A percentile compares a stretch with the other conserved stretches of the same genome.
Evolutionary conservation across 2,329 filamentous ascomycete species (phyloP).

Genomic region (Hawksworthiomyces lignivorus): DNA sequence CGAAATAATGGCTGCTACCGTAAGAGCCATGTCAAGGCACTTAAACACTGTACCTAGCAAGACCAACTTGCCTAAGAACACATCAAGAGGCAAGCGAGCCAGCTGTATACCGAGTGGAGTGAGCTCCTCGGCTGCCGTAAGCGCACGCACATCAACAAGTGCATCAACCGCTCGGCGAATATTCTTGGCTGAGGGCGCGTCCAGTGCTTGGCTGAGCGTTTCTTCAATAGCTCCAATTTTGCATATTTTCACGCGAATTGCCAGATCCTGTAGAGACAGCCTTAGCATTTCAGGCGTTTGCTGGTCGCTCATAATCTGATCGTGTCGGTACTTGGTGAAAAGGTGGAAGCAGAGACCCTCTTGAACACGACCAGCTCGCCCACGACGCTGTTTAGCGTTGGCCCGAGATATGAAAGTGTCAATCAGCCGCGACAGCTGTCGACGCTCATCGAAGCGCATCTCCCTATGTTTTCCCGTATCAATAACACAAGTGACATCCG

Average conservation of each 20-base stretch:
- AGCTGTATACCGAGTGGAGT: constrained; percentile 82
- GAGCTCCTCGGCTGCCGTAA: constrained; percentile 73
- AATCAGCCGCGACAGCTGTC: constrained; percentile 82
- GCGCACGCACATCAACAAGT: constrained; percentile 82
- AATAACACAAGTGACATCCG: constrained; percentile 93
- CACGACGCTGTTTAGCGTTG: constrained; percentile 90
- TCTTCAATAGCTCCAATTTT: constrained; percentile 90
- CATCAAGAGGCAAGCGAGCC: constrained; percentile 82
- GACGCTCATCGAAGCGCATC: constrained; percentile 91
- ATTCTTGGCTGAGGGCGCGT: constrained; percentile 85
- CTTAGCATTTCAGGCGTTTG: constrained; percentile 96
- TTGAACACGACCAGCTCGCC: constrained; percentile 90
- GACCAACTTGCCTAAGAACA: constrained; percentile 90
- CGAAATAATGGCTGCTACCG: constrained; percentile 84
- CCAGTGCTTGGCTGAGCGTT: constrained; percentile 78
- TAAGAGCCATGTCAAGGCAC: constrained; percentile 85
- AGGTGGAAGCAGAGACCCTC: constrained; percentile 93
- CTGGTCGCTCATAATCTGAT: constrained; percentile 77
- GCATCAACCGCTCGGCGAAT: constrained; percentile 89
- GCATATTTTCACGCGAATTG: constrained; percentile 95
- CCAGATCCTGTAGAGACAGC: constrained; percentile 85
- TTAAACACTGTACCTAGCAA: constrained; percentile 79
- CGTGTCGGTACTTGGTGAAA: constrained; percentile 84
- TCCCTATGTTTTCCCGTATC: constrained; percentile 96
- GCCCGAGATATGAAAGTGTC: constrained; percentile 94